These are phyloP conservation scores for Zea luxurians DNA, from an alignment of 176 grass and related monocot species.

Conservation along the genomic window DNA sequence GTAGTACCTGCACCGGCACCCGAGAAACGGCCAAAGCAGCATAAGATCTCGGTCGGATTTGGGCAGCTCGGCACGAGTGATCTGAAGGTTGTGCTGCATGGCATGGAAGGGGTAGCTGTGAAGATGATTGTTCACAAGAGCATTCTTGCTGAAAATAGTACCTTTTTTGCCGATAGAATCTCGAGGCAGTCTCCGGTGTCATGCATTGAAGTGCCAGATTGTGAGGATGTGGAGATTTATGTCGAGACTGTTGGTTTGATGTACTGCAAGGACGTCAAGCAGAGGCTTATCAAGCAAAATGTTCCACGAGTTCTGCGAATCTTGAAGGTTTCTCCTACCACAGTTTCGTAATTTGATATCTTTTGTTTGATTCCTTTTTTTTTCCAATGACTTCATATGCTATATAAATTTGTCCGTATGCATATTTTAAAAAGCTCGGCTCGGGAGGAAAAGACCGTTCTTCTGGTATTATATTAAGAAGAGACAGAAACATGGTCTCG, in stretches of 20 bases:
- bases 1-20: conserved; percentile 10
- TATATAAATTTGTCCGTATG: neutral
- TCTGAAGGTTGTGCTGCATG: conserved; percentile 69
- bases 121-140: conserved; percentile 81
- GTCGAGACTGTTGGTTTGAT: conserved; percentile 84
- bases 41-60: conserved; percentile 79
- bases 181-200: conserved; percentile 58
- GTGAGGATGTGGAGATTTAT: conserved; percentile 90
- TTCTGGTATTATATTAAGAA: no score
- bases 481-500: no score
- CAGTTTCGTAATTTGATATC: conserved; percentile 7
- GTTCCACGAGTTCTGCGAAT: conserved; percentile 72
- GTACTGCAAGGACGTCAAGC: conserved; percentile 87
- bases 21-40: conserved; percentile 50
- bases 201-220: conserved; percentile 65
- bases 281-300: conserved; percentile 81
- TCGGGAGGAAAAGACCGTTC: no score
- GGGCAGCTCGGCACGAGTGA: conserved; percentile 63
- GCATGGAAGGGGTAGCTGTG: conserved; percentile 65
- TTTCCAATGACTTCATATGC: neutral
- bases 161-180: conserved; percentile 65
- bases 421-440: neutral
- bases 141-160: conserved; percentile 68
- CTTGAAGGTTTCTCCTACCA: conserved; percentile 59
- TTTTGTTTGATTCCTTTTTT: neutral